Conservation (phyloP, 148 eudicot species). For the Persicaria tinctoria region DNA sequence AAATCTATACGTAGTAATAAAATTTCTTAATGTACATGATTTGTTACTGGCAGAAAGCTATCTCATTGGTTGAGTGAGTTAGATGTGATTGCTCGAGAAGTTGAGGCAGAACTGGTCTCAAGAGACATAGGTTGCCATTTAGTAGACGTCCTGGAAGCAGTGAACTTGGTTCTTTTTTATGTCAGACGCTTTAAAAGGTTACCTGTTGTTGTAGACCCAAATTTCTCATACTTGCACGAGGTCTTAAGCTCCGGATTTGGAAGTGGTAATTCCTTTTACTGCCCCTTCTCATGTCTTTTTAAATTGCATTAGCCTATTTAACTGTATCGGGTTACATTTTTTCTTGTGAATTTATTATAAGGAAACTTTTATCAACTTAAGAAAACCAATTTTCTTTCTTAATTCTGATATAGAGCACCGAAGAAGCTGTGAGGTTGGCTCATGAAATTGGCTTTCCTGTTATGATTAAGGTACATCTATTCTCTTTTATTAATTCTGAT, state of each 20-base stretch:
- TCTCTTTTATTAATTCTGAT: too few species aligned
- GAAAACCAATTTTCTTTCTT: too few species aligned
- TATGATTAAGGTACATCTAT: too few species aligned
- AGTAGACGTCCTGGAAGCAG: conserved; percentile 85
- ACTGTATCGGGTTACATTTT: too few species aligned
- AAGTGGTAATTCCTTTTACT: conserved; percentile 46
- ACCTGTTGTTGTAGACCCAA: conserved; percentile 62
- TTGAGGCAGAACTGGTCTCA: conserved; percentile 66
- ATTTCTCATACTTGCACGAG: conserved; percentile 71
- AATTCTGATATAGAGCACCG: too few species aligned
- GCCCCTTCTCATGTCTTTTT: not conserved
- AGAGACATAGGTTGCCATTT: conserved; percentile 92
- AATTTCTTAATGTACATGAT: too few species aligned
- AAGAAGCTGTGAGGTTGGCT: too few species aligned
- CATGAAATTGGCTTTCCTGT: too few species aligned
- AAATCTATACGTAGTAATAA: too few species aligned
- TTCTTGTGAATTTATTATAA: too few species aligned
- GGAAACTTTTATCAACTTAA: too few species aligned
- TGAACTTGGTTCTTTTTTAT: conserved; percentile 75
- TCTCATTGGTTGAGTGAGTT: conserved; percentile 68
- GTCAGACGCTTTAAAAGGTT: conserved; percentile 68
- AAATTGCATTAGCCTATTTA: too few species aligned
- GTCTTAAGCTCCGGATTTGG: conserved; percentile 64
- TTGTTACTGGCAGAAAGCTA: conserved; percentile 66
- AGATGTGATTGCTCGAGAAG: conserved; percentile 72